These are phyloP conservation scores for Raddia distichophylla DNA, from an alignment of 176 grass and related monocot species.

Conservation along the genomic window DNA sequence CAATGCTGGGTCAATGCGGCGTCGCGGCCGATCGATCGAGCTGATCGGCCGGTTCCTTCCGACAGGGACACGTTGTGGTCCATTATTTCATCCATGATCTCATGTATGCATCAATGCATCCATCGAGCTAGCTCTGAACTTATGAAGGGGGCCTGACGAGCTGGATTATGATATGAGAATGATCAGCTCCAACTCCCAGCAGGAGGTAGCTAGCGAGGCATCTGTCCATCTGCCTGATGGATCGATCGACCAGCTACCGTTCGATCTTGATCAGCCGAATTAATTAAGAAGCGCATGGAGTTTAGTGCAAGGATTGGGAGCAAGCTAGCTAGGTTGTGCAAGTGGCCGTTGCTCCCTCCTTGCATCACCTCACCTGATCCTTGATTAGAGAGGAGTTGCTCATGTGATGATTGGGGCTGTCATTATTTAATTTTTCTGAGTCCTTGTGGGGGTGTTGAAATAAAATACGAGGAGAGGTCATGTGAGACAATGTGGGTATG, in stretches of 20 bases:
- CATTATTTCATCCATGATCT: constrained; percentile 31
- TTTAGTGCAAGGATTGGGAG: not conserved
- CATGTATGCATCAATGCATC: not conserved
- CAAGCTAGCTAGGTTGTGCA: not conserved
- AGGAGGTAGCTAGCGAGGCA: constrained; percentile 11
- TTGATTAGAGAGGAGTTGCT: not conserved
- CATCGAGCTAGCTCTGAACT: constrained; percentile 12
- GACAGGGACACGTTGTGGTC: constrained; percentile 66
- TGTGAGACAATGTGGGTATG: constrained; percentile 74
- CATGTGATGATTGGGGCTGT: constrained; percentile 43
- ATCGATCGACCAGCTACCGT: not conserved
- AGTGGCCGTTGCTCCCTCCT: constrained; percentile 13
- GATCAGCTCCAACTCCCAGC: constrained; percentile 37
- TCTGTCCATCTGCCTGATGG: constrained; percentile 35
- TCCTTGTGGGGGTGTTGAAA: constrained; percentile 27
- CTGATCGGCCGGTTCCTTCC: constrained; percentile 33
- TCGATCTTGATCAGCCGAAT: not conserved
- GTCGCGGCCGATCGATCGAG: constrained; percentile 21
- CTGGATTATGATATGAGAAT: constrained; percentile 25
- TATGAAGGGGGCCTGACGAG: constrained; percentile 29
- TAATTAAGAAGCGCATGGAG: not conserved
- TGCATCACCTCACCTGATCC: constrained; percentile 36
- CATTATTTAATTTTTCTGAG: not conserved
- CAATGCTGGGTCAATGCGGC: constrained; percentile 44
- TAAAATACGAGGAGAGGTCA: constrained; percentile 47